Base-by-base conservation (phyloP, 352 stramenopile species). In the Phytopythium boreale region DNA sequence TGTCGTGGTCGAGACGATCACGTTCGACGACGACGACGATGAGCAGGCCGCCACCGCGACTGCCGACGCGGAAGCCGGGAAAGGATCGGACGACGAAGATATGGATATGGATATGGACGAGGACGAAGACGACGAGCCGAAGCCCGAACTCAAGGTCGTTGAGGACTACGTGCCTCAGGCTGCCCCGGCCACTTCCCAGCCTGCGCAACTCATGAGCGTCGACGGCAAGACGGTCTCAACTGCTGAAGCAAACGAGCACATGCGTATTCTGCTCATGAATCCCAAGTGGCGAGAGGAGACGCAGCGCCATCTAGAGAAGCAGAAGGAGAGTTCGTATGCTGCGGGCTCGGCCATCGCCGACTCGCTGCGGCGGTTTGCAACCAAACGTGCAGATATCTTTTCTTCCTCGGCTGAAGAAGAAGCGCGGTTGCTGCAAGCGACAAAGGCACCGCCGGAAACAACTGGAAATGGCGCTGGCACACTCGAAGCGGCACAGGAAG, bases 211-310 rank as follows among this genome's bases (percentile, higher is more conserved):
- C 22, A 53, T 93, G 31, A 93, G 72, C 20, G 85, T 94, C 14
- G 87, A 94, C 52, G 94, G 96, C 14, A 97, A 98, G 63, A 90
- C 86, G 11, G 78, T 99, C 6, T 80, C 78, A 0, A 83, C 85
- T 15, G 74, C 87, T 5, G 81, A 96, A 49, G 87, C 97, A 37
- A 96, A 98, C n/a, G 98, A 99, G 70, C 97, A 99, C 77, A 98
- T 99, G 97, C 91, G 98, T 15, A 99, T 99, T 74, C 80, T 99
- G 69, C 74, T 99, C 29, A 89, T 99, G 68, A 98, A 99, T 75
- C 97, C 97, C 2, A 99, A 98, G 68, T 99, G 97, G 96, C 85
- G 93, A 39, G 96, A 99, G 69, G 94, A 99, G 86, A 89, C 87
- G 15, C 88, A 96, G 64, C 88, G 96, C 41, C 98, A 98, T 59